Percentiles rank a stretch among this genome's conserved stretches.
Conservation (phyloP, 2,329 filamentous ascomycete species). For the Epichloe aotearoae region DNA sequence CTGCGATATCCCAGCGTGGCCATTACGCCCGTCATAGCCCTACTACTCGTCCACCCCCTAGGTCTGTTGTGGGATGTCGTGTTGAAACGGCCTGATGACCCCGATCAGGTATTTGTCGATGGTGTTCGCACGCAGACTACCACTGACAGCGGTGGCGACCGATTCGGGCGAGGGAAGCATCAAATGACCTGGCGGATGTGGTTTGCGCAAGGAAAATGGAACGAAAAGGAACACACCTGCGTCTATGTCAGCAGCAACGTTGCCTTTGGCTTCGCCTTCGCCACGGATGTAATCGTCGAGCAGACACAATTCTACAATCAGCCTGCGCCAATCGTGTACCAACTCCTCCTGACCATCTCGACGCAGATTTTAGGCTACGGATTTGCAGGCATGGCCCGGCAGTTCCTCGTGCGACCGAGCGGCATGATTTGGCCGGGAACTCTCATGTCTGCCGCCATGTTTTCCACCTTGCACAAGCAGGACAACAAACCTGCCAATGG, state of each 20-base stretch:
- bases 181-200: constrained; percentile 47
- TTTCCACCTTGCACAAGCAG: constrained; percentile 71
- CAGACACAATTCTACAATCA: constrained; percentile 84
- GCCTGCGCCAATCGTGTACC: constrained; percentile 61
- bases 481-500: constrained; percentile 72
- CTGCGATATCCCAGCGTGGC: constrained; percentile 81
- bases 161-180: constrained; percentile 13
- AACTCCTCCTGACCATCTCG: constrained; percentile 70
- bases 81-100: constrained; percentile 48
- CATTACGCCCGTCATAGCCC: constrained; percentile 77
- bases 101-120: constrained; percentile 33
- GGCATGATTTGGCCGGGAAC: constrained; percentile 91
- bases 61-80: constrained; percentile 66
- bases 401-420: constrained; percentile 71
- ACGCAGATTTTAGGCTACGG: constrained; percentile 80
- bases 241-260: constrained; percentile 86
- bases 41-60: constrained; percentile 77
- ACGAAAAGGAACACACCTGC: constrained; percentile 79
- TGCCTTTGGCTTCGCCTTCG: constrained; percentile 80
- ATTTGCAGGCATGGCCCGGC: constrained; percentile 68
- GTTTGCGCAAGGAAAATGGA: constrained; percentile 72
- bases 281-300: constrained; percentile 81
- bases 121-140: constrained; percentile 26
- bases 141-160: constrained; percentile 8
- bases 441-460: constrained; percentile 80